phyloP scores from a whole-genome alignment of 306 rosid genomes.

The Casuarina glauca region DNA sequence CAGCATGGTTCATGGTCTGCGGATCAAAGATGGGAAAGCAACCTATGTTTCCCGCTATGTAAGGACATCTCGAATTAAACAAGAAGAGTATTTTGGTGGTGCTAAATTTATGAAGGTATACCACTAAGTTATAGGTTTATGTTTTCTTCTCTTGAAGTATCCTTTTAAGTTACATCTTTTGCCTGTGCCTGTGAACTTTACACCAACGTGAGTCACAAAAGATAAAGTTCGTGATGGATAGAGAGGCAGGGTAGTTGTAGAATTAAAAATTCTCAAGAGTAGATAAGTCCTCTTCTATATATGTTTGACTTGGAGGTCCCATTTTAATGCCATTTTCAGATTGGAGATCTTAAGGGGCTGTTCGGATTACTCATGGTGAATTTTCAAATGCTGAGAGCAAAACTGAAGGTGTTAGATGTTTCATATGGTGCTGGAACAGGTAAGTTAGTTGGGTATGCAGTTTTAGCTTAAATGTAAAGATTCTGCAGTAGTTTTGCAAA shows the following conservation, averaged over 20 bases:
- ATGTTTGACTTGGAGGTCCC: slow-evolving; percentile 23
- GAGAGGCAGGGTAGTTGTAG: not conserved
- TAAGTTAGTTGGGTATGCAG: slow-evolving; percentile 24
- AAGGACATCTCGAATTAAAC: slow-evolving; percentile 81
- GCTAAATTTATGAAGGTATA: slow-evolving; percentile 89
- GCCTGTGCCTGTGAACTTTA: not conserved
- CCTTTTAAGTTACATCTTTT: slow-evolving; percentile 4
- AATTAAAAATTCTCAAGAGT: not conserved
- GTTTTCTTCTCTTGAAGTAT: not conserved
- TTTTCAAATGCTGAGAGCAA: slow-evolving; percentile 78
- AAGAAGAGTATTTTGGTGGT: slow-evolving; percentile 82
- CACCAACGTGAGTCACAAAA: not conserved
- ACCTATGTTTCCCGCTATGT: slow-evolving; percentile 83
- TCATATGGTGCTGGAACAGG: slow-evolving; percentile 81
- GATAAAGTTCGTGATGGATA: not conserved
- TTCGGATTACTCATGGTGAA: slow-evolving; percentile 75
- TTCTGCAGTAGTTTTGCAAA: not conserved
- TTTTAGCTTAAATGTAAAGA: slow-evolving; percentile 23
- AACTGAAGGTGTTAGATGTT: slow-evolving; percentile 71
- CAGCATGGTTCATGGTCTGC: slow-evolving; percentile 97
- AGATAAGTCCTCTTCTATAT: not conserved
- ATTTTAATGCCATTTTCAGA: slow-evolving; percentile 40
- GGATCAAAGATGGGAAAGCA: slow-evolving; percentile 93
- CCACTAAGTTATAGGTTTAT: not conserved
- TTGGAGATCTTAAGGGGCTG: slow-evolving; percentile 89